Evolutionary conservation across 352 stramenopile genomes (phyloP).

Genomic region (Phytopythium kandeliae): DNA sequence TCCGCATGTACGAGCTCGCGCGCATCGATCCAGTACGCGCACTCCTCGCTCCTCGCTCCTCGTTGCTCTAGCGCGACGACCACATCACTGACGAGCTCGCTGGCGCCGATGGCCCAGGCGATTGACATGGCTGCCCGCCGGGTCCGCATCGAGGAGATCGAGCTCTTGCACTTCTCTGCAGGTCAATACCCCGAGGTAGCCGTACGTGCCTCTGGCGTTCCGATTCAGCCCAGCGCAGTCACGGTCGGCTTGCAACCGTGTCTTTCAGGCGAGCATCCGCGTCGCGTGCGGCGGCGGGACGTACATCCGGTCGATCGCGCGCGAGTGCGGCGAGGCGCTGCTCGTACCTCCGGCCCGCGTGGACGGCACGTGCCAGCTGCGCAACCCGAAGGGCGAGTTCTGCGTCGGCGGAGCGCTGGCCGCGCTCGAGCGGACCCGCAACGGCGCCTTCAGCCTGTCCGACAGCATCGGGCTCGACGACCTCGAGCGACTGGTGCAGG

Average conservation of each 20-base stretch:
- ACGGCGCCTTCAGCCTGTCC: conserved; percentile 44
- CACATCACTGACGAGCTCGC: neutral
- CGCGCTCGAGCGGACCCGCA: conserved; percentile 53
- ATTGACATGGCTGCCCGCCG: conserved; percentile 52
- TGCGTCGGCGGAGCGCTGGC: conserved; percentile 64
- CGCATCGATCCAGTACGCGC: conserved; percentile 46
- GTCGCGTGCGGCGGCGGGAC: conserved; percentile 72
- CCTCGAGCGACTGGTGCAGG: conserved; percentile 17
- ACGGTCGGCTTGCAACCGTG: neutral
- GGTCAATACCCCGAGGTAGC: conserved; percentile 60
- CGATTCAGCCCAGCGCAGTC: no score
- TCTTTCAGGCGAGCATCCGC: conserved; percentile 29
- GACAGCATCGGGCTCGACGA: conserved; percentile 55
- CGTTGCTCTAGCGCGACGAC: no score
- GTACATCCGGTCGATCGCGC: conserved; percentile 85
- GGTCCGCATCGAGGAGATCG: conserved; percentile 61
- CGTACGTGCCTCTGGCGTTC: neutral
- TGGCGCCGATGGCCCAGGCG: conserved; percentile 12
- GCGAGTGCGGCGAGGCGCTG: conserved; percentile 73
- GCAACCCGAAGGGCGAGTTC: conserved; percentile 27
- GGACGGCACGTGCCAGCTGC: conserved; percentile 15
- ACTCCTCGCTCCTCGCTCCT: no score
- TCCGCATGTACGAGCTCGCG: conserved; percentile 74
- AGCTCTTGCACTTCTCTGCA: conserved; percentile 38
- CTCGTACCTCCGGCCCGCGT: conserved; percentile 22